Evolutionary conservation across 2,329 filamentous ascomycete genomes (phyloP), one percentile per base, ranked within the genome.

Genomic region (Sordariomycetes sp.): DNA sequence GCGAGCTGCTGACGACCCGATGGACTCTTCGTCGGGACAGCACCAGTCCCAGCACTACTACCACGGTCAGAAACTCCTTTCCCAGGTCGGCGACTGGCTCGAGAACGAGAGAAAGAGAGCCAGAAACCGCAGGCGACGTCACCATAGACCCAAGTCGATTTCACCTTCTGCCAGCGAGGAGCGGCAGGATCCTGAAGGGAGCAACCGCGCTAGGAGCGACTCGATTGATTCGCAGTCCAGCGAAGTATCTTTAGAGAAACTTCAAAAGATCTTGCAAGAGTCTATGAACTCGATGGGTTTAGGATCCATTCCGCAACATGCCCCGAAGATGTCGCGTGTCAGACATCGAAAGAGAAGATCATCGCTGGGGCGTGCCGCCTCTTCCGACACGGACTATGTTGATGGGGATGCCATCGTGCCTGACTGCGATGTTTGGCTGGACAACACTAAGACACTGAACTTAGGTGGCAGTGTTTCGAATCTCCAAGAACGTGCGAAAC

Each of bases 381-480:
- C 83, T 4, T 92, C 86, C 0, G 90, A 95, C 46, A 93, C 87
- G 0, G 90, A 96, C 38, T 84, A 81, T 45, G 63, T 75, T 12
- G 88, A 94, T 42, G 76, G 76, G n/a, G 86, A 94, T 41, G 68
- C 77, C 14, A 59, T 84, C n/a, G 86, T 94, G 2, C 90, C 90
- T 1, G 77, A 75, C 42, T 93, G 88, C 45, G 86, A 95, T 54
- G 86, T 77, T 7, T 66, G 80, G 30, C 68, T 96, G 15, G 90
- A 96, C 59, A 95, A 95, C 50, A 83, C 85, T 5, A 92, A 90
- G 59, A 93, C 88, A 0, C 65, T 94, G 47, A 76, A 79, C 33
- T 94, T 92, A 51, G 70, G 65, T 11, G 78, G 79, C 8, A 54
- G 55, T 19, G 61, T 63, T 12, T 64, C 68, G 30, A 64, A 69